Base-by-base conservation (phyloP, 192 early-diverging fungal species). In the Dissophora ornata region DNA sequence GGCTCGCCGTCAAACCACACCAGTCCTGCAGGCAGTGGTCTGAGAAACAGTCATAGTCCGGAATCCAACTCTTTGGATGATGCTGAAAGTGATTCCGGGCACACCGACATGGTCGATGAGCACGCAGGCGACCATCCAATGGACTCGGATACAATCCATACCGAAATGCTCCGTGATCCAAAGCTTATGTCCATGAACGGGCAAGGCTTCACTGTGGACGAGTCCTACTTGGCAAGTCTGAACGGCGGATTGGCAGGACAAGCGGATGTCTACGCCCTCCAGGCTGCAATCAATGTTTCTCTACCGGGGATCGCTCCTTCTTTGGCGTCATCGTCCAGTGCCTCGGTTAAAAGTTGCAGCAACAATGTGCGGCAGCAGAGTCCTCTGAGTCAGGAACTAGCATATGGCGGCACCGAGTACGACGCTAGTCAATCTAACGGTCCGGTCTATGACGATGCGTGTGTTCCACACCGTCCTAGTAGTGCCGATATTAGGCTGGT, bases 41-140 rank as follows among this genome's bases (percentile, higher is more conserved):
- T 73, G 25, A 28, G 50, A 24, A 69, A 63, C 56, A 67, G 56
- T 34, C 60, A 57, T 2, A 68, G 61, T 38, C 71, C 64, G 16
- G 62, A 68, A 22, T 71, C 62, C 10, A 55, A 57, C 42, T 29
- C 52, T 6, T 41, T 44, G 42, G 30, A 58, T 0, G 57, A 69
- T 21, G n/a, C 19, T 1, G 42, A 25, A 8, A 26, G 36, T 30
- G 55, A 19, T 26, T 28, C 41, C 36, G 19, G 32, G 21, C 9
- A 22, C 8, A 9, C 16, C 9, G 54, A 12, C 3, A 3, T 18
- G 12, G 16, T 18, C 12, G 32, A 13, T 46, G 51, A 65, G 51
- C 22, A 55, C 15, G 21, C 7, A 2, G 32, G 34, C 7, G 29
- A 24, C 41, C 30, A 49, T n/a, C n/a, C n/a, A n/a, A n/a, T n/a